Evolutionary conservation across 179 eudicot species (phyloP), one percentile per base, ranked within the genome.

Genomic region (Carnegiea gigantea): DNA sequence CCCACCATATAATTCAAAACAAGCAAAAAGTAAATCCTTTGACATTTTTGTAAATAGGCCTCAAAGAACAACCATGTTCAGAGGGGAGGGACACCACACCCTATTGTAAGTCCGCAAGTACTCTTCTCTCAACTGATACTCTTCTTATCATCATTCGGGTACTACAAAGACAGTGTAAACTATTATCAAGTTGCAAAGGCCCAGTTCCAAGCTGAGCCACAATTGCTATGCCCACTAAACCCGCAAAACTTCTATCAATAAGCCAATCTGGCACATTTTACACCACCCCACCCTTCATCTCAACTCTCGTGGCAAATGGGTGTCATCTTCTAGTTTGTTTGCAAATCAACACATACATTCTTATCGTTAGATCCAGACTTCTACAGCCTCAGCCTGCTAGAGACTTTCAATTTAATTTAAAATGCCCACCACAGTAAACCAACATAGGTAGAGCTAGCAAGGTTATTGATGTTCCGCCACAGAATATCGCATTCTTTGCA

Each of bases 171-270:
- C 62, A 57, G 21, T 57, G 3, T 57, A 24, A 46, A 38, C 44
- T 26, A 70, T 48, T 68, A 49, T 21, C 75, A 49, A 68, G 75
- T 30, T 78, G 48, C 53, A n/a, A 43, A 24, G 80, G 80, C 28
- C 9, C 14, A 12, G 60, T 68, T 48, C 30, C 48, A 38, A 33
- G 40, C 81, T 79, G 36, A 53, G 6, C 51, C 46, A 30, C 2
- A 57, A 57, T 57, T 6, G n/a, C 14, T 57, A 17, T 30, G 38
- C 28, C 51, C 64, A 28, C 49, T 72, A 74, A 81, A 48, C 48
- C 26, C 53, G 68, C 8, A 59, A 48, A 9, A 68, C 64, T 48
- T 14, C 44, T 36, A 46, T 9, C 48, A 57, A 46, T 14, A 10
- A 73, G 51, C 74, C 15, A 28, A 43, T 28, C 23, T 12, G 30